Base-by-base conservation (phyloP, 345 rosid species). In the Theobroma cacao region DNA sequence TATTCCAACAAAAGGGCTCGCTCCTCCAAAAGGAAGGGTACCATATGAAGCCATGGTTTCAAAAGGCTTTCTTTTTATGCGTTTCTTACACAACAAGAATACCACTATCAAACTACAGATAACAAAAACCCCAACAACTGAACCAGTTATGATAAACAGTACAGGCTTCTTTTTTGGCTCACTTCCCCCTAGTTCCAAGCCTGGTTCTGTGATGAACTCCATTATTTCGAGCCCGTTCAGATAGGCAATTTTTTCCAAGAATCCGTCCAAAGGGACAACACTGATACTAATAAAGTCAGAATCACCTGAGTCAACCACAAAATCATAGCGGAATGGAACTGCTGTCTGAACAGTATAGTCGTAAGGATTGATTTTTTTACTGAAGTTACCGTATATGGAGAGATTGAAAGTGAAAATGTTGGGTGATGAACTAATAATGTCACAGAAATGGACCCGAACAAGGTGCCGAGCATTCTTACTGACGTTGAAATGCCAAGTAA, bases 381-480 rank as follows among this genome's bases (percentile, higher is more conserved):
- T 33, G 77, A 47, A 80, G 7, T 86, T 53, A 0, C 78, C 76
- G 52, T 73, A 78, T 28, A 93, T 66, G 38, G 70, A 87, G 31
- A 92, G 86, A 66, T 61, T 75, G 78, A 93, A 89, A 5, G 2
- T 7, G 0, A 80, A 1, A 1, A 0, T 55, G 36, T 81, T 56
- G 12, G 1, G 10, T 1, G 80, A 3, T 0, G 0, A 0, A 48
- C 85, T 78, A 22, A 77, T 2, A 20, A 86, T 56, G 80, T 93
- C 91, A 43, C 89, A 89, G 79, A 93, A 93, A 72, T 93, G 91
- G 71, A 76, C 38, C 78, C 92, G 86, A 72, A 90, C 81, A 24
- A 90, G 82, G 58, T 89, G 83, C 10, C 2, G 75, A 26, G 84
- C 55, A 22, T 90, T 85, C 56, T 36, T 77, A 4, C 73, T 80